Evolutionary conservation across 176 grass and related monocot genomes (phyloP).

Genomic region (Ensete glaucum): DNA sequence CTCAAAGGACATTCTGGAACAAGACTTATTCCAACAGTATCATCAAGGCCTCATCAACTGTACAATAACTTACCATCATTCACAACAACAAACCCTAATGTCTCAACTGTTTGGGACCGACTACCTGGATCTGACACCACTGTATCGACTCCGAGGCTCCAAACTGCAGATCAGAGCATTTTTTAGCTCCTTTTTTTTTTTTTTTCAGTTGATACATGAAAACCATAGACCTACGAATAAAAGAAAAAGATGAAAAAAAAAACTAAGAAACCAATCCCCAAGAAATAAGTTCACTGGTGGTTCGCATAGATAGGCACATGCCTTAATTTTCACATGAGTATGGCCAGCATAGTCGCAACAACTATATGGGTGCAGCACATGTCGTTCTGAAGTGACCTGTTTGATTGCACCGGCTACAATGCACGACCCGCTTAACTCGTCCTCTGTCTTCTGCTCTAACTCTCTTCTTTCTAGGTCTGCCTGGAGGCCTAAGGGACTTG

Average conservation of each 20-base stretch:
- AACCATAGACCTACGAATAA: background rate
- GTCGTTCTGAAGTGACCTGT: conserved; percentile 95
- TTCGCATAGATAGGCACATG: background rate
- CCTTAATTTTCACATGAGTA: too few species aligned
- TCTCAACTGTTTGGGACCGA: too few species aligned
- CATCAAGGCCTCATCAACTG: background rate
- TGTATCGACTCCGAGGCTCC: background rate
- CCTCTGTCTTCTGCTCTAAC: conserved; percentile 68
- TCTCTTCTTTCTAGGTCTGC: conserved; percentile 75
- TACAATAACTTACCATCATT: background rate
- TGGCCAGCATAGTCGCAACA: background rate
- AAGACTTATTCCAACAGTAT: background rate
- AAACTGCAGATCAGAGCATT: background rate
- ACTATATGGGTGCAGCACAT: conserved; percentile 71
- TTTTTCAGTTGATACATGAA: background rate
- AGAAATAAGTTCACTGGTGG: background rate
- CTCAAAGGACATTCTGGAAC: background rate
- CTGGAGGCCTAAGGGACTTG: conserved; percentile 59
- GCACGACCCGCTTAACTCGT: conserved; percentile 66
- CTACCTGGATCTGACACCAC: too few species aligned
- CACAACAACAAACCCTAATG: too few species aligned
- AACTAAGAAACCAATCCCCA: background rate
- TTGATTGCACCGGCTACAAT: conserved; percentile 96
- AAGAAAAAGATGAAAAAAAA: background rate
- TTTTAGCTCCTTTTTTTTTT: background rate